A percentile compares a stretch with the other conserved stretches of the same genome.
phyloP scores from a whole-genome alignment of 495 filamentous ascomycete genomes.

The Neurospora sp. region DNA sequence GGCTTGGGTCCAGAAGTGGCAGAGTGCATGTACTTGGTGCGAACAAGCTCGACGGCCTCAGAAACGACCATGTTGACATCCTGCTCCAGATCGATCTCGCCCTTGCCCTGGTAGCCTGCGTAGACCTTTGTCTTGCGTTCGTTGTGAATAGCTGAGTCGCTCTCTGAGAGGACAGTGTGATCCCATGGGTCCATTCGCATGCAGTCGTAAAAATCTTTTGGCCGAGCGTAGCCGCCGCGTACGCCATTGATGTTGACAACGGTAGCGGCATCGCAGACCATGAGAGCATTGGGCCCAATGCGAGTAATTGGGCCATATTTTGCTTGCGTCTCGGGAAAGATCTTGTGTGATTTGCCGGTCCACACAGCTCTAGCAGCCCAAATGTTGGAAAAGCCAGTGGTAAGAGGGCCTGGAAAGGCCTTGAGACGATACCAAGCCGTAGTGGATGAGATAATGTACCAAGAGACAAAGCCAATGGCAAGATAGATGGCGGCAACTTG shows the following conservation, averaged over 20 bases:
- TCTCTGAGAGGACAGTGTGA: conserved; percentile 18
- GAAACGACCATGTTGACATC: conserved; percentile 20
- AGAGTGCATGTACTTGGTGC: conserved; percentile 8
- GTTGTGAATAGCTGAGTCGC: conserved; percentile 25
- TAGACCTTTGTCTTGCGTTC: conserved; percentile 20
- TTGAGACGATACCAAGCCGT: conserved; percentile 12
- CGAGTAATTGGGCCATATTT: conserved; percentile 37
- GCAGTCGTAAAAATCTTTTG: not conserved
- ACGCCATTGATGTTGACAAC: conserved; percentile 15
- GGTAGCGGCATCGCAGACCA: conserved; percentile 20
- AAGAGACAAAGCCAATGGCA: not conserved
- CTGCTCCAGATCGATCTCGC: conserved; percentile 28
- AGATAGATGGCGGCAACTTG: not conserved
- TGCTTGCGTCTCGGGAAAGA: conserved; percentile 9
- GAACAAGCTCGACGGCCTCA: not conserved
- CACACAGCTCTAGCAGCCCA: not conserved
- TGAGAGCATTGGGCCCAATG: conserved; percentile 25
- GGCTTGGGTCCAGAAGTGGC: conserved; percentile 25
- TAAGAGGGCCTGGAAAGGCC: conserved; percentile 11
- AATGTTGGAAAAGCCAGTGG: conserved; percentile 12
- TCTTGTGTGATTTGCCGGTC: not conserved
- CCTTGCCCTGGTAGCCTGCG: conserved; percentile 36
- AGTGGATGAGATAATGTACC: conserved; percentile 1
- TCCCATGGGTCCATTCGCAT: conserved; percentile 2
- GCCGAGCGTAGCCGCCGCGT: conserved; percentile 7